These are phyloP conservation scores for Kitagawia praeruptora DNA, from an alignment of 129 eudicot species.

Conservation along the genomic window DNA sequence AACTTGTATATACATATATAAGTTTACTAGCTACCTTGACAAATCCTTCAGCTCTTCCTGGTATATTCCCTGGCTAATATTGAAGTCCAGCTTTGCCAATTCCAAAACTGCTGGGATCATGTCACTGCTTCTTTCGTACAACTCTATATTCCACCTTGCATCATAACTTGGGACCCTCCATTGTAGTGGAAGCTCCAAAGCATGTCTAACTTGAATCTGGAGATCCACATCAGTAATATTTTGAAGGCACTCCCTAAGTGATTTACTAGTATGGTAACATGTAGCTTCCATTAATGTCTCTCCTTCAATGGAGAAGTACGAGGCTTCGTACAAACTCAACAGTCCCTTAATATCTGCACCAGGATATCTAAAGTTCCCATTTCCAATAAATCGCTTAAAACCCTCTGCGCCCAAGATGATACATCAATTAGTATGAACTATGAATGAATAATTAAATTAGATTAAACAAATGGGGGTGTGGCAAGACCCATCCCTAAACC, in stretches of 20 bases:
- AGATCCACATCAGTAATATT: not conserved
- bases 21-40: not conserved
- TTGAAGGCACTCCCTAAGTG: slow-evolving; percentile 14
- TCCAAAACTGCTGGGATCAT: not conserved
- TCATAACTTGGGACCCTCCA: not conserved
- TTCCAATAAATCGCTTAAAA: not conserved
- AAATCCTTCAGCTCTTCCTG: not conserved
- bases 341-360: slow-evolving; percentile 30
- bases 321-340: slow-evolving; percentile 64
- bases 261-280: slow-evolving; percentile 23
- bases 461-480: no score
- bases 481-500: no score
- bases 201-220: not conserved
- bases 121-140: slow-evolving; percentile 3
- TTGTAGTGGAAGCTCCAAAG: slow-evolving; percentile 6
- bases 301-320: slow-evolving; percentile 30
- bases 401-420: not conserved
- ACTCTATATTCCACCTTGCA: slow-evolving; percentile 1
- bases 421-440: not conserved
- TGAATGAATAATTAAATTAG: no score
- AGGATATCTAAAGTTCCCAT: slow-evolving; percentile 1
- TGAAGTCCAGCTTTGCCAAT: slow-evolving; percentile 4
- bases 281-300: slow-evolving; percentile 41
- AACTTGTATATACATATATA: no score
- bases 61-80: not conserved